Evolutionary conservation across 805 yeast genomes (phyloP).

Genomic region (Saccharomyces jurei): DNA sequence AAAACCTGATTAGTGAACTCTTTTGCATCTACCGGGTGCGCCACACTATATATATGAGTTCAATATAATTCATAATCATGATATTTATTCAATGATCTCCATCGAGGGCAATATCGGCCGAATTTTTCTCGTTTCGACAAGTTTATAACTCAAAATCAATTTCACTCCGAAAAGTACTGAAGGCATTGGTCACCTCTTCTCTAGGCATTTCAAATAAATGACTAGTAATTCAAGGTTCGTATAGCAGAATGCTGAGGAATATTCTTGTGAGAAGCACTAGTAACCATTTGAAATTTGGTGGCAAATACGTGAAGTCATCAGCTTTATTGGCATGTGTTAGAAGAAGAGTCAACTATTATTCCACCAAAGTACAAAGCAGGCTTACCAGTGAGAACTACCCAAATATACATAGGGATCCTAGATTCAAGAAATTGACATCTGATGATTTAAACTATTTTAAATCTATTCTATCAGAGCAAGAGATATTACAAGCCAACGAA

Average conservation of each 20-base stretch:
- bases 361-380: conserved; percentile 20
- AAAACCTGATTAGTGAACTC: neutral
- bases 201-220: neutral
- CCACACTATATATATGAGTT: neutral
- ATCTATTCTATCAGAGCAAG: conserved; percentile 44
- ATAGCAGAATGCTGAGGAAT: neutral
- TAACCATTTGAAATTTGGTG: neutral
- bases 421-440: conserved; percentile 44
- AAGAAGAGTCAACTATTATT: conserved; percentile 4
- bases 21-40: neutral
- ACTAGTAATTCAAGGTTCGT: neutral
- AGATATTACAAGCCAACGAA: conserved; percentile 40
- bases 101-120: neutral
- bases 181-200: neutral
- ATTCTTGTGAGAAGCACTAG: neutral
- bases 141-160: neutral
- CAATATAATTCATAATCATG: neutral
- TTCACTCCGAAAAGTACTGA: neutral
- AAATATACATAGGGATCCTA: conserved; percentile 42
- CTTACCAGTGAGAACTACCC: conserved; percentile 70
- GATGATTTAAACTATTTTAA: conserved; percentile 56
- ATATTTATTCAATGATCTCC: neutral
- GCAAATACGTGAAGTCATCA: neutral
- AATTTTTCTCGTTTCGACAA: neutral
- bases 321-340: neutral